Evolutionary conservation across 2,329 filamentous ascomycete species (phyloP), one percentile per base, ranked within the genome.

Genomic region (Fusarium hainanense): DNA sequence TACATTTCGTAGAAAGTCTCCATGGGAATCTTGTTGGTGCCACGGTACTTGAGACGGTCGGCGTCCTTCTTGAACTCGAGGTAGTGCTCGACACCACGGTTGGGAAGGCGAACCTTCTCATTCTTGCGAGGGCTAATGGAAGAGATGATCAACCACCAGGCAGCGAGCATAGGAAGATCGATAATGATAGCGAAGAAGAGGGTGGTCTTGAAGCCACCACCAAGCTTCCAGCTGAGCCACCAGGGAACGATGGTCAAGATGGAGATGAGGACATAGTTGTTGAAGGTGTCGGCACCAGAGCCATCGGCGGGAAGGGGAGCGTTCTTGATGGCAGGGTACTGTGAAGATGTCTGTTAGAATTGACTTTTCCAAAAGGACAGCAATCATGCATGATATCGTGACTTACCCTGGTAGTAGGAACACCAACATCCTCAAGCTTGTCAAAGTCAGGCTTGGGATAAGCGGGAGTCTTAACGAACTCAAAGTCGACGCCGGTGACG

Each of bases 1-100:
- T 98, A 98, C 92, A 95, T 97, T 83, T 98, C 94, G 79, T 97
- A 90, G 86, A 98, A 98, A 25, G 93, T 97, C 85, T 97, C 91
- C 85, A 97, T 91, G 57, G 93, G 91, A 66, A 96, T 93, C 84
- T 92, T 94, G 83, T 88, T 92, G 80, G 87, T 87, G 80, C 93
- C 93, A 73, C 87, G 86, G 83, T 93, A 96, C 82, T 90, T 93
- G 76, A 80, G 77, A 76, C 85, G 79, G 76, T 89, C 86, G 58
- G 80, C 80, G n/a, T 83, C 81, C 73, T 87, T 87, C 82, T 93
- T 92, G 86, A 96, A 96, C 66, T 88, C 90, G 72, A 96, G 89
- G 84, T 98, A 98, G 84, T 94, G 88, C 82, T 98, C 94, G 71
- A 98, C 89, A 55, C 93, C 93, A 67, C 91, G 92, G 74, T 94